Conservation (phyloP, 2,329 filamentous ascomycete genomes). For the Didymella glomerata region DNA sequence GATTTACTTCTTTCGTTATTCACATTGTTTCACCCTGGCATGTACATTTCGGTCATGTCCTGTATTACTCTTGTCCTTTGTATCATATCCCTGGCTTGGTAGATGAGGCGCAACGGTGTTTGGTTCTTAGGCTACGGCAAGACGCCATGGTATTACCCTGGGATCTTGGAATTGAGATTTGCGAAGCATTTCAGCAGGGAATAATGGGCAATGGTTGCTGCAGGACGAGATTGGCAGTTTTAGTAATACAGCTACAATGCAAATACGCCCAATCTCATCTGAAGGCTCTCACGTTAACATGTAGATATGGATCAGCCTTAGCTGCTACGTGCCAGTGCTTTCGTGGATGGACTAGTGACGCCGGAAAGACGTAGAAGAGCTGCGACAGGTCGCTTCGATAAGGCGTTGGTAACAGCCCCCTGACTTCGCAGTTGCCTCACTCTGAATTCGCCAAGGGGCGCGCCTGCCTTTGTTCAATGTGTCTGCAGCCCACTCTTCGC, state of each 20-base stretch:
- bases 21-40: constrained; percentile 20
- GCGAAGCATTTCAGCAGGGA: constrained; percentile 32
- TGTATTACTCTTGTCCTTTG: constrained; percentile 34
- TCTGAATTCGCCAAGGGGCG: constrained; percentile 12
- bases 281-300: background rate
- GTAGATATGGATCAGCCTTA: too few relatives aligned
- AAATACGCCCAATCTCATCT: background rate
- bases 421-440: constrained; percentile 22
- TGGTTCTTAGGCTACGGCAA: constrained; percentile 17
- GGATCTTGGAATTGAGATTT: constrained; percentile 22
- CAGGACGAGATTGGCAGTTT: constrained; percentile 4
- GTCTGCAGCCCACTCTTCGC: constrained; percentile 12
- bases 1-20: constrained; percentile 18
- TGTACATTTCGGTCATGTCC: constrained; percentile 18
- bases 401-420: constrained; percentile 9
- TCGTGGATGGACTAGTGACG: constrained; percentile 2
- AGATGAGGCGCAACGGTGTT: constrained; percentile 28
- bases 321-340: background rate
- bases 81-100: constrained; percentile 28
- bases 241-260: constrained; percentile 21
- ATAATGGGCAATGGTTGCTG: constrained; percentile 21
- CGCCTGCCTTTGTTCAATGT: constrained; percentile 22
- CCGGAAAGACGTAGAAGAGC: constrained; percentile 11
- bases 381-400: constrained; percentile 10
- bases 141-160: constrained; percentile 11